Evolutionary conservation across 257 asterid genomes (phyloP), one percentile per base, ranked within the genome.

Genomic region (Nicotiana obtusifolia): DNA sequence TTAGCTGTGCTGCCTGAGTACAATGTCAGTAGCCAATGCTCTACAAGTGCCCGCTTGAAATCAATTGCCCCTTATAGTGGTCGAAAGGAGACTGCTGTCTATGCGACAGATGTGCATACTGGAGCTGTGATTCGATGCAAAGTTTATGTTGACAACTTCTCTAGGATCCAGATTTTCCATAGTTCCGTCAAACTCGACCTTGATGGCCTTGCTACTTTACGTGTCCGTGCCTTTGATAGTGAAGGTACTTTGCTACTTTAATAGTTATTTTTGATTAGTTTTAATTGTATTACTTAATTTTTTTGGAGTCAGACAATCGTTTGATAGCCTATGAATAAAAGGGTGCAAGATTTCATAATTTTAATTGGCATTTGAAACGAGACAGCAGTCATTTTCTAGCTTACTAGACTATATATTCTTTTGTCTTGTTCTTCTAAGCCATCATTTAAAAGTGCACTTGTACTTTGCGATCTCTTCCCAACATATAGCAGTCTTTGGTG

Each of bases 71-170:
- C 97, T 24, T 95, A 89, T n/a, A 88, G 86, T 53, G 98, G 98
- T 64, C 84, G 99, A 64, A 91, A 93, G 89, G 99, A 95, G 91
- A 95, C 98, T n/a, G 99, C 97, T 35, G 95, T 95, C 76, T 95
- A 95, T 82, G 98, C 99, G 1, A 93, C 97, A 57, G 99, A 95
- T 81, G 83, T 89, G 85, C 87, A 87, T 61, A 88, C 93, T 28
- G 99, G 99, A 68, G 88, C 86, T 91, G 92, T 93, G 86, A 92
- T 95, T 68, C 94, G 99, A 57, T 95, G 99, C 89, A 95, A 93
- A 88, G 97, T 95, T 73, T 95, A 91, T 81, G 88, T 95, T 9
- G 99, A 95, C 86, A 84, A 64, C 28, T 87, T 95, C 71, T 88
- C 92, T 56, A 93, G 94, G 87, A 90, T 93, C 84, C 95, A 93